Evolutionary conservation across 2,329 filamentous ascomycete genomes (phyloP), one percentile per base, ranked within the genome.

Genomic region (Drechslerella coelobrocha): DNA sequence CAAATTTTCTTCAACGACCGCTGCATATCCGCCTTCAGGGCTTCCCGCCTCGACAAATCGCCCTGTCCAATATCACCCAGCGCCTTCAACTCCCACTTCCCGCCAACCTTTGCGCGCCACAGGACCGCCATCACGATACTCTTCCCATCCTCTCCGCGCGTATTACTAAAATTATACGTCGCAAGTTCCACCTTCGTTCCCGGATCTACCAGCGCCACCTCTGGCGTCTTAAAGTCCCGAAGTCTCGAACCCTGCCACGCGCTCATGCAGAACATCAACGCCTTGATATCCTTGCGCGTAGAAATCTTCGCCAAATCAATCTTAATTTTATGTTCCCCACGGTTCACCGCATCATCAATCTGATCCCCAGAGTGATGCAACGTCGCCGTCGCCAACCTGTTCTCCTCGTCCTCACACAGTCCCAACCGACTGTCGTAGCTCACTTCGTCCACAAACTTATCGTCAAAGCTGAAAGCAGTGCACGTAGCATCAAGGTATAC

Each of bases 1-100:
- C 29, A 61, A 53, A 69, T 53, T 50, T 47, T 69, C 57, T 55
- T 62, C 37, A 69, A 47, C 23, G 51, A 48, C 45, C 41, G 50
- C 43, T 19, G 29, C 65, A 69, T 69, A 37, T 62, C 65, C 24
- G 51, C 51, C 34, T 34, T 53, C 43, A 69, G 47, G 14, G 45
- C 27, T 19, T 57, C 45, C 19, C 10, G 2, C 43, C 57, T 65
- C 24, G 66, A 60, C 53, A 72, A 37, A 65, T 65, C 61, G 7
- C 66, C 66, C 10, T 17, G n/a, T 19, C 66, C 66, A 37, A 72
- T 72, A 72, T 72, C 59, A 19, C 66, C 66, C 23, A 72, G 24
- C 10, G 66, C 66, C 60, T 72, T 72, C 66, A 72, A 54, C 27
- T 65, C 61, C 66, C 66, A 72, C 48, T 63, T 72, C 9, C 48